Base-by-base conservation (phyloP, 2,329 filamentous ascomycete species). In the Talaromyces piceae region DNA sequence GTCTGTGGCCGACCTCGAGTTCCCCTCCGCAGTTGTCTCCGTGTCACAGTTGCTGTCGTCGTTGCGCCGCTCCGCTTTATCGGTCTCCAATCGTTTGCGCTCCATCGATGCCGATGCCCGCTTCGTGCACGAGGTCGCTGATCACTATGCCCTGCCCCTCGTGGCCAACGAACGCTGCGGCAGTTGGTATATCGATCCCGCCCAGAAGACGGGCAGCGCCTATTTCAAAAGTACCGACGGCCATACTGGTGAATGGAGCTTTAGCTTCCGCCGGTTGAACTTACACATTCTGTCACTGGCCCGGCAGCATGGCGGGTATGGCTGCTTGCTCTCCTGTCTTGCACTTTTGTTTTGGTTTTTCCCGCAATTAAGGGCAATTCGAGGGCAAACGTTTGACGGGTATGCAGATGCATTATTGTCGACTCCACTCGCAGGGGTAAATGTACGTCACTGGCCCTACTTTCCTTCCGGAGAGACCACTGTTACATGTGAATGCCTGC, bases 171-270 rank as follows among this genome's bases (percentile, higher is more conserved):
- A 97, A 73, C 81, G 93, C 54, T 97, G 93, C 67, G 93, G 93
- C 0, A 91, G 88, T 69, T 98, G 93, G 93, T 97, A 97, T 67
- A 86, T 97, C 23, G 70, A 73, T 2, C 84, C 84, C 0, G 67
- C 67, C 6, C 62, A 63, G 23, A 93, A 91, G 68, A 71, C 65
- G 1, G 87, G 81, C 27, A 90, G 87, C 57, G 88, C 86, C 27
- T 98, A 97, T 70, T 98, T 97, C 72, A 98, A 98, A 76, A 95
- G 88, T 70, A 98, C 93, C 2, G 93, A 98, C 71, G 93, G 93
- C 1, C 93, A 98, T 67, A 83, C 84, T 48, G 84, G 88, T 7
- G 84, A 94, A 63, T 98, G 93, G 93, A 81, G 84, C 55, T 95
- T 97, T 64, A 95, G 88, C 69, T 79, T 85, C 20, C 75, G 93